phyloP scores from a whole-genome alignment of 371 early-diverging fungal species.

The Caulochytrium protostelioides region DNA sequence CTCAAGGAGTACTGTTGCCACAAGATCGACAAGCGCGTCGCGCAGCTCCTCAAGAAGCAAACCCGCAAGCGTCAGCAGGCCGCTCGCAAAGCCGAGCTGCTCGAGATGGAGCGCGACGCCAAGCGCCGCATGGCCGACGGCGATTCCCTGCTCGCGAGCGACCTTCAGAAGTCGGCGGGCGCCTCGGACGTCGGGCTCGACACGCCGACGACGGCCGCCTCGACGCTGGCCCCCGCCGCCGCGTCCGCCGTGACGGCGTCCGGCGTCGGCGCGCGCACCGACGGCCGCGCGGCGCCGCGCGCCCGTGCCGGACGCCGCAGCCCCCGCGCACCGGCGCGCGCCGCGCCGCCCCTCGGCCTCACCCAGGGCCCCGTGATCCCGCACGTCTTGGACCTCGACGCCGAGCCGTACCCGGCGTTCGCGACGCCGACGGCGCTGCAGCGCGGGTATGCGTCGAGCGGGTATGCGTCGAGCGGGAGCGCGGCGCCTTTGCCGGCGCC shows the following conservation, averaged over 20 bases:
- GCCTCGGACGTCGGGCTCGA: not conserved
- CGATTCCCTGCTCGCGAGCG: not conserved
- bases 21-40: conserved; percentile 61
- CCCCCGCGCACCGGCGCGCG: no score
- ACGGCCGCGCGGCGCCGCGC: not conserved
- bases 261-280: not conserved
- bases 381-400: conserved; percentile 12
- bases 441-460: no score
- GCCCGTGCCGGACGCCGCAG: not conserved
- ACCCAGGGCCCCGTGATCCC: conserved; percentile 12
- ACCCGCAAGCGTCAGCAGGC: conserved; percentile 15
- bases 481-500: no score
- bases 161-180: not conserved
- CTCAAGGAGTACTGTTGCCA: conserved; percentile 78
- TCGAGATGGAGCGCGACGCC: conserved; percentile 18
- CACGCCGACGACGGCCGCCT: not conserved
- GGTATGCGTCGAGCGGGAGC: no score
- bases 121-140: not conserved
- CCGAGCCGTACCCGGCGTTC: not conserved
- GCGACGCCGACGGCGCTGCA: no score
- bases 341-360: conserved; percentile 10
- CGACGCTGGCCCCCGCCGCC: not conserved
- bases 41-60: conserved; percentile 16
- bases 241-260: not conserved
- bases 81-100: conserved; percentile 15